Evolutionary conservation across 2,329 filamentous ascomycete species (phyloP), one percentile per base, ranked within the genome.

Genomic region (Colletotrichum scovillei): DNA sequence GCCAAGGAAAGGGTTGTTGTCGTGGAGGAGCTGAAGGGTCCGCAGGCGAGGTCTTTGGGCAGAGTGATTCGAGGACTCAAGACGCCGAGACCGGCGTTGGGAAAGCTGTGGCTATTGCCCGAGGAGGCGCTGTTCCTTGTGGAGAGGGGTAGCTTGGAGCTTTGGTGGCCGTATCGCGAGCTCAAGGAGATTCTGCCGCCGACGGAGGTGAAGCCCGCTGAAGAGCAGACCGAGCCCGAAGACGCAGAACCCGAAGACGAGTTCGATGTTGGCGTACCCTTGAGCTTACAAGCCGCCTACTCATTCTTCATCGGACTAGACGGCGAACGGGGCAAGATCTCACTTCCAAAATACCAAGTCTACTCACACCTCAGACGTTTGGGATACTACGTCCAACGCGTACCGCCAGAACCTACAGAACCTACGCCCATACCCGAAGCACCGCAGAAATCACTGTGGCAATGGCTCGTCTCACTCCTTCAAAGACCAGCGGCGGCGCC

Each of bases 241-340:
- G 76, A 74, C 38, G 68, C 77, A 30, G 78, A 80, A 12, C 78
- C 80, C 2, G 78, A 83, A 35, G 85, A 87, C 55, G 90, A 91
- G 46, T 87, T 88, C 71, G 89, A 91, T 7, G 84, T 88, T 4
- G 93, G 93, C 0, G 82, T 97, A n/a, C 95, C 96, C 0, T 92
- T 99, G 86, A 97, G 94, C 82, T 84, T 98, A 52, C 94, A 98
- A 81, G 95, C 94, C 6, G 95, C 95, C 0, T 98, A 98, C 85
- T 90, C 95, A 5, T 89, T 95, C 26, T 91, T 98, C 66, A 89
- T 98, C 75, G 95, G 95, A 1, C 86, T 89, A 28, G 92, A 94
- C 60, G 88, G 85, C 5, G 88, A 91, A 74, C 81, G 83, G 55
- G 90, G 91, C 46, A 91, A 89, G 80, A 84, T 91, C 35, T 87